Conservation (phyloP, 495 filamentous ascomycete species). For the Penicillium turbatum region DNA sequence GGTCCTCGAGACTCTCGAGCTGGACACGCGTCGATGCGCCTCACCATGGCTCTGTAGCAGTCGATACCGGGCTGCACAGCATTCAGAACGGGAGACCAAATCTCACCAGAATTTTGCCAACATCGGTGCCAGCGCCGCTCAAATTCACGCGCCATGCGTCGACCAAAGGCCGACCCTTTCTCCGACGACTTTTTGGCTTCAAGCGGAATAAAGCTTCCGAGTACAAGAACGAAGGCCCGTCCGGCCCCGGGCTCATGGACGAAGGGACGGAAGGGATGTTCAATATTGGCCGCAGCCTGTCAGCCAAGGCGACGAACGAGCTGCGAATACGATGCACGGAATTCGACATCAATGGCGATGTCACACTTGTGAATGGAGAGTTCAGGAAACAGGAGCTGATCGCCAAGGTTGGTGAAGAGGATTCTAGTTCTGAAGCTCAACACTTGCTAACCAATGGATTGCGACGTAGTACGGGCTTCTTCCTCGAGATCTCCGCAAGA, state of each 20-base stretch:
- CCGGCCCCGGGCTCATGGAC: constrained; percentile 29
- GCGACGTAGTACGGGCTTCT: constrained; percentile 78
- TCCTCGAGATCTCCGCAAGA: constrained; percentile 93
- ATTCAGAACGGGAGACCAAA: constrained; percentile 14
- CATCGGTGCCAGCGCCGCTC: constrained; percentile 4
- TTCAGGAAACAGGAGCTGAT: constrained; percentile 96
- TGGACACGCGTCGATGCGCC: constrained; percentile 19
- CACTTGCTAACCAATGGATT: background rate
- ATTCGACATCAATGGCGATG: constrained; percentile 87
- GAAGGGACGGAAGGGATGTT: constrained; percentile 39
- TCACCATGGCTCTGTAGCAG: constrained; percentile 9
- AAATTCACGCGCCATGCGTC: constrained; percentile 35
- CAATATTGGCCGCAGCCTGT: constrained; percentile 56
- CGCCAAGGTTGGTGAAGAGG: constrained; percentile 67
- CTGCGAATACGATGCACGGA: constrained; percentile 86
- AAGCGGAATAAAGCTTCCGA: constrained; percentile 32
- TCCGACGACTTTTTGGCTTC: constrained; percentile 52
- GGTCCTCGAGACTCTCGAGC: constrained; percentile 19
- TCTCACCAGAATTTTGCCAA: background rate
- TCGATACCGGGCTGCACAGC: constrained; percentile 8
- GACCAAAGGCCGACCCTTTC: constrained; percentile 46
- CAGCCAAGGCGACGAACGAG: constrained; percentile 72
- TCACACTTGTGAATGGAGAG: constrained; percentile 91
- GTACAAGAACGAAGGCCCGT: constrained; percentile 16
- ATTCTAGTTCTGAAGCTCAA: background rate